Conservation (phyloP, 1,284 basidiomycete genomes). For the Ustilago bromivora region DNA sequence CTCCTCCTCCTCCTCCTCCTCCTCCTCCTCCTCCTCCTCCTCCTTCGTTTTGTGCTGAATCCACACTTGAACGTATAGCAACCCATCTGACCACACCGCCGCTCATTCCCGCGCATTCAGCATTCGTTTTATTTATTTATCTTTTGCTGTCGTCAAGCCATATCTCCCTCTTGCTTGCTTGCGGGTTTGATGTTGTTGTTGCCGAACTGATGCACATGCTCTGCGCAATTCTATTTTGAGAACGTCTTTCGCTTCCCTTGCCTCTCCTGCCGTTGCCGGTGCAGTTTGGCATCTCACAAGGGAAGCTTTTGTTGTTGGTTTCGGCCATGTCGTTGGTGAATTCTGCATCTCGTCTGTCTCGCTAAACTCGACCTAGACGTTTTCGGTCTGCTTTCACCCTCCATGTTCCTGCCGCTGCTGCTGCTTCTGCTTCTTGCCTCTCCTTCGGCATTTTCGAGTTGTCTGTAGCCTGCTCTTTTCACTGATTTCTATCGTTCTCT, state of each 20-base stretch:
- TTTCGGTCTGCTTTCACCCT: neutral
- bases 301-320: neutral
- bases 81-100: constrained; percentile 28
- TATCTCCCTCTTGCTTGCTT: neutral
- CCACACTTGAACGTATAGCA: constrained; percentile 8
- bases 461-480: neutral
- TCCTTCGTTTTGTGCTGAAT: constrained; percentile 13
- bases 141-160: neutral
- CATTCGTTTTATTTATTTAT: too few relatives aligned
- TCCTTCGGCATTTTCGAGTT: neutral
- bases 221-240: neutral
- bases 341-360: constrained; percentile 15
- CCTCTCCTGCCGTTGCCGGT: neutral
- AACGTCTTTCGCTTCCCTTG: neutral
- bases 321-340: constrained; percentile 11
- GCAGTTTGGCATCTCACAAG: neutral
- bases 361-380: constrained; percentile 3
- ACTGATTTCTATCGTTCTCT: neutral
- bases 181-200: neutral
- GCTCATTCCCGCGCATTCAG: constrained; percentile 26
- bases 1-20: neutral
- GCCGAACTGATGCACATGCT: neutral
- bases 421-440: constrained; percentile 8
- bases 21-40: too few relatives aligned
- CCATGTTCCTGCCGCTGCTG: constrained; percentile 5